A percentile compares a stretch with the other conserved stretches of the same genome.
Evolutionary conservation across 208 protist species (phyloP).

Genomic region (Trypanosoma cruzi): DNA sequence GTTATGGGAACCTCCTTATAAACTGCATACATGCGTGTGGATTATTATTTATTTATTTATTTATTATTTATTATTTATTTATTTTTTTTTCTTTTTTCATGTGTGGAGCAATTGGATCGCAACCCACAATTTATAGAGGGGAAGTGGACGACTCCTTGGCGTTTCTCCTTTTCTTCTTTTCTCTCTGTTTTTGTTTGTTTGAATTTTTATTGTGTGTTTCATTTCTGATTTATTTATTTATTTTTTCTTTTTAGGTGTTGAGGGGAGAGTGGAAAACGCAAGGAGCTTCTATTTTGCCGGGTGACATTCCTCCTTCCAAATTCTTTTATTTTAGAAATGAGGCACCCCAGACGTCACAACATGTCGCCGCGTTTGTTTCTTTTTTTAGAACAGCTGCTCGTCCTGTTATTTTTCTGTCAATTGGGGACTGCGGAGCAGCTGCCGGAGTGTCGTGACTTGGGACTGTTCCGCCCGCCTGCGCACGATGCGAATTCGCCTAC

Average conservation of each 20-base stretch:
- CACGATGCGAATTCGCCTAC: not conserved
- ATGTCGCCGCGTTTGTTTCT: conserved; percentile 14
- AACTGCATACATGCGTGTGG: not conserved
- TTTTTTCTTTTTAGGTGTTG: conserved; percentile 18
- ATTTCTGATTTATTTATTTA: conserved; percentile 12
- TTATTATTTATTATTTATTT: not conserved
- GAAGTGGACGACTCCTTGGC: not conserved
- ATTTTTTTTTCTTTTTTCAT: too few relatives aligned
- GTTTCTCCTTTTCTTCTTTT: conserved; percentile 22
- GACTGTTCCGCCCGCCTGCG: conserved; percentile 3
- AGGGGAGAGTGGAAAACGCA: too few relatives aligned
- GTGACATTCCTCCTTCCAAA: too few relatives aligned
- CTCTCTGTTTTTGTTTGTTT: conserved; percentile 25
- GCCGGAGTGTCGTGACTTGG: conserved; percentile 6
- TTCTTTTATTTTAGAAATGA: not conserved
- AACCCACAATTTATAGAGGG: not conserved
- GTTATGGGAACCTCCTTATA: not conserved
- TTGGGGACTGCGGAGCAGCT: not conserved
- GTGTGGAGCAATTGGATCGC: too few relatives aligned
- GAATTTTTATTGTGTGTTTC: too few relatives aligned
- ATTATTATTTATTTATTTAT: not conserved
- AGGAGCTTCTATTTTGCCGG: not conserved
- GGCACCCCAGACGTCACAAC: too few relatives aligned
- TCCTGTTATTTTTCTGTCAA: conserved; percentile 1
- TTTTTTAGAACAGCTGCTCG: not conserved